Conservation (phyloP, 1,284 basidiomycete genomes). For the Ceratobasidium sp. region DNA sequence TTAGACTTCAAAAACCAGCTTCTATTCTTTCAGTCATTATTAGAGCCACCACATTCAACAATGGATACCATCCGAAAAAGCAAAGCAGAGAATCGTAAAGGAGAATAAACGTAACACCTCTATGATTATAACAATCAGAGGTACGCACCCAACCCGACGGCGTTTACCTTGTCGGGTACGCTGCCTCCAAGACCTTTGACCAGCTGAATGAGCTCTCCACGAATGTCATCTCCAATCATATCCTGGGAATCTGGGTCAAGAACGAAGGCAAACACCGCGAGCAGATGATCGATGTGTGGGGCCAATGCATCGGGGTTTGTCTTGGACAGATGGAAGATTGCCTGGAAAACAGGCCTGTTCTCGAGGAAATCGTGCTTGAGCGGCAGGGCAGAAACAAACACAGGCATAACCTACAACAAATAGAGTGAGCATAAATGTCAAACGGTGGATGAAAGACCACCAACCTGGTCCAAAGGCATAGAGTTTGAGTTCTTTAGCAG, state of each 20-base stretch:
- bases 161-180: constrained; percentile 76
- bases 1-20: constrained; percentile 1
- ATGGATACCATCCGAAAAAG: background rate
- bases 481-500: constrained; percentile 83
- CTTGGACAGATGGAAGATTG: constrained; percentile 88
- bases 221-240: constrained; percentile 79
- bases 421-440: background rate
- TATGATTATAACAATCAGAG: constrained; percentile 13
- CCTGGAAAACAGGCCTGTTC: constrained; percentile 88
- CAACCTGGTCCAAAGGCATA: constrained; percentile 81
- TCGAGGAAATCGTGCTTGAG: constrained; percentile 89
- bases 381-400: constrained; percentile 84
- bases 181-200: constrained; percentile 77
- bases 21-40: constrained; percentile 23
- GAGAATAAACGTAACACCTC: background rate
- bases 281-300: constrained; percentile 81
- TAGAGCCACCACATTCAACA: constrained; percentile 4
- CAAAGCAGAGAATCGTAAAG: constrained; percentile 5
- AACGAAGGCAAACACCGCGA: constrained; percentile 85
- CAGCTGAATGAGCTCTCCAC: constrained; percentile 76
- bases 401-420: constrained; percentile 71
- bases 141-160: constrained; percentile 63
- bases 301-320: constrained; percentile 73
- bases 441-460: background rate
- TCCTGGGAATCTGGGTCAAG: constrained; percentile 76